Evolutionary conservation across 352 stramenopile genomes (phyloP), one percentile per base, ranked within the genome.

Genomic region (Pythium myriotylum): DNA sequence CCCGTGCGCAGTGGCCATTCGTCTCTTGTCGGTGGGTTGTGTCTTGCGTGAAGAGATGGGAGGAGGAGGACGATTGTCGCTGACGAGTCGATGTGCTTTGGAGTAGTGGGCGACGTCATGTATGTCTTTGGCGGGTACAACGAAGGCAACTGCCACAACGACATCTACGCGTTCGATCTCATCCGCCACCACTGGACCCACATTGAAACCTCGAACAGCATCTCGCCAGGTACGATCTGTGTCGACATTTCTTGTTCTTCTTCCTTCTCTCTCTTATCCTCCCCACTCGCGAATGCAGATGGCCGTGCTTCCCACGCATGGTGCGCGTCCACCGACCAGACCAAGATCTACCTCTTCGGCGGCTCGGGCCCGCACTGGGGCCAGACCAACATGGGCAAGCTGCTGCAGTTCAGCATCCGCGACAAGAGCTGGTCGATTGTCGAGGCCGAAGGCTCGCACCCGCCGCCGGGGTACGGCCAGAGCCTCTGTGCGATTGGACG

Each of bases 71-170:
- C n/a, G n/a, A n/a, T n/a, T n/a, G n/a, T n/a, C n/a, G n/a, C n/a
- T 43, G 32, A 29, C 29, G 29, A 20, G 33, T 8, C 33, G 8
- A 14, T 14, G 10, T 40, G n/a, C 19, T 43, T 29, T 54, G 13
- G 7, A 12, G 13, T 52, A 91, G 84, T 92, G 26, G 80, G 68
- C 19, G 78, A 88, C 61, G 76, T 79, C 55, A 93, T 91, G 84
- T 93, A 91, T 56, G 73, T 91, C 24, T 93, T 93, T 55, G 84
- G 84, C 20, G 84, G 84, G 19, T 93, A 93, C 79, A 91, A 93
- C 65, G 81, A 93, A 70, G 84, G 84, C 39, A 89, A 91, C 66
- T 93, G 84, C 59, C 82, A 93, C 79, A 89, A 89, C 62, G 82
- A 93, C 69, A 81, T 93, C 45, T 91, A 91, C 56, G 80, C 82